Evolutionary conservation across 1,139 yeast genomes (phyloP), one percentile per base, ranked within the genome.

Genomic region (Blastobotrys persicus): DNA sequence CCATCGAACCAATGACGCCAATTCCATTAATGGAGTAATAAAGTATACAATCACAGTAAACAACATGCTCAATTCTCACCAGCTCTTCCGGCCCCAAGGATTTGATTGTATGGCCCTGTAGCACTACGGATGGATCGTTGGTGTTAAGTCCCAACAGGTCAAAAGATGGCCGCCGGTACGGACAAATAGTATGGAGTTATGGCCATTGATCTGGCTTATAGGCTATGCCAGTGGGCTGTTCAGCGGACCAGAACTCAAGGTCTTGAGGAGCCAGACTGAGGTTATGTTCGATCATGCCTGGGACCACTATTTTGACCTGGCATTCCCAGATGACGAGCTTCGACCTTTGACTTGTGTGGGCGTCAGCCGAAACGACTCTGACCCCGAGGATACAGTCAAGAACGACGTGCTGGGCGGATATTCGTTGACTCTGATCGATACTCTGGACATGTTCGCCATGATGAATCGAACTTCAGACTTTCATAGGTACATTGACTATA

Each of bases 401-500:
- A 88, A 88, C 62, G 98, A 91, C 63, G 94, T 86, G 0, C 68
- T 88, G 70, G 97, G 97, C 0, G 89, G 88, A 60, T 83, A 81
- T 48, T 80, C 95, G 0, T 76, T 83, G 60, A 88, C 96, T 0
- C 68, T 88, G 44, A 70, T 91, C 28, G 98, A 91, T 64, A 77
- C 87, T 23, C 63, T 91, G 41, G 96, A 92, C 55, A 83, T 92
- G 32, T 77, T 88, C 53, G 83, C 92, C 11, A 74, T 88, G 0
- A 71, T 89, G 72, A 83, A 80, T 41, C 86, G 86, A 57, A 75
- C 78, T 65, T 75, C 73, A 12, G 75, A 74, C 33, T 80, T 89
- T 54, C 74, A 71, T 12, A 48, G 64, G 1, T 74, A 79, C 41
- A 73, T 87, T n/a, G 61, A 64, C 0, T 69, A 77, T 47, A 75